phyloP scores from a whole-genome alignment of 805 yeast genomes.

The Lachancea nothofagi region DNA sequence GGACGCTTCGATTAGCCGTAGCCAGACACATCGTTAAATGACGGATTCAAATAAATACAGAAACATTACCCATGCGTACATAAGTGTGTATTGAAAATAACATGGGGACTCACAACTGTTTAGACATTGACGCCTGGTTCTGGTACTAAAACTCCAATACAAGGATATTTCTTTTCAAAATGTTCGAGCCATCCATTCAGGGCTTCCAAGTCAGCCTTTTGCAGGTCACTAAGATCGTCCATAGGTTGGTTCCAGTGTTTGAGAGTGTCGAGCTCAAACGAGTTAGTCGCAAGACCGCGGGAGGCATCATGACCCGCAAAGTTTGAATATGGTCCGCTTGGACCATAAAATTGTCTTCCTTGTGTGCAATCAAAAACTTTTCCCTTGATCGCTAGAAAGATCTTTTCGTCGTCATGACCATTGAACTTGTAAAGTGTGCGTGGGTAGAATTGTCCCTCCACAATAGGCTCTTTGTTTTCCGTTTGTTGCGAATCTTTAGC shows the following conservation, averaged over 20 bases:
- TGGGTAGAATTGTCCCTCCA: constrained; percentile 62
- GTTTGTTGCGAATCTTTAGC: constrained; percentile 8
- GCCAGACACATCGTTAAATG: constrained; percentile 1
- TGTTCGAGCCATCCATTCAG: constrained; percentile 81
- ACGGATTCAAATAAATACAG: constrained; percentile 1
- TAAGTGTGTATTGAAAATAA: not conserved
- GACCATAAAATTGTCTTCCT: constrained; percentile 87
- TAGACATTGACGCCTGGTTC: constrained; percentile 32
- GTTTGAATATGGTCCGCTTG: constrained; percentile 89
- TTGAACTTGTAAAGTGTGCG: constrained; percentile 64
- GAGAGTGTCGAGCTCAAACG: constrained; percentile 66
- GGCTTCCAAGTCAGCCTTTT: constrained; percentile 54
- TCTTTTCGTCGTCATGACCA: constrained; percentile 73
- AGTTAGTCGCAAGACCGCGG: constrained; percentile 82
- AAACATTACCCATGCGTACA: not conserved
- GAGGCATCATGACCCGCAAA: constrained; percentile 97
- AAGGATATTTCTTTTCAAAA: constrained; percentile 74
- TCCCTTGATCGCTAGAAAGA: constrained; percentile 83
- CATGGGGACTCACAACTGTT: not conserved
- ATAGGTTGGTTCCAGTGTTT: constrained; percentile 71
- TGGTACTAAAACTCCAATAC: constrained; percentile 64
- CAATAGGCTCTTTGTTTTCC: constrained; percentile 33
- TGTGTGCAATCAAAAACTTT: constrained; percentile 76
- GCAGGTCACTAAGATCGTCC: constrained; percentile 62
- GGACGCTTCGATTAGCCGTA: constrained; percentile 1